These are phyloP conservation scores for Trichocladium antarcticum DNA, from an alignment of 495 filamentous ascomycete species.

Conservation along the genomic window DNA sequence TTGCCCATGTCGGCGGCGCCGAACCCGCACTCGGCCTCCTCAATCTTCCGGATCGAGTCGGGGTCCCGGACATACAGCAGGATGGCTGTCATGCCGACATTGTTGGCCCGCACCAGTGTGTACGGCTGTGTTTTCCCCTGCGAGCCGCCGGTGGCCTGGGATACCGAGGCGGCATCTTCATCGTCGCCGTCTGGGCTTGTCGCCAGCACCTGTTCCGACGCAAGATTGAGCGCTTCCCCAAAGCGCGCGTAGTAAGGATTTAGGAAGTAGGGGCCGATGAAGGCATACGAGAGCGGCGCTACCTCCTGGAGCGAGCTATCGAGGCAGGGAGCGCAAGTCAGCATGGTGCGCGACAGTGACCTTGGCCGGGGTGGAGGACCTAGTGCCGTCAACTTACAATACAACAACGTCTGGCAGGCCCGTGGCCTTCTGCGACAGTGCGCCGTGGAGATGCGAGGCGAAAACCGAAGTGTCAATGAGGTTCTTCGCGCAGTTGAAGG, in stretches of 20 bases:
- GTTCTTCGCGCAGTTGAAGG: slow-evolving; percentile 77
- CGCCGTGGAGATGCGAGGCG: slow-evolving; percentile 59
- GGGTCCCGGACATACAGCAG: slow-evolving; percentile 64
- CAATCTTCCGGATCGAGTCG: slow-evolving; percentile 45
- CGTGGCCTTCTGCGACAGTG: slow-evolving; percentile 43
- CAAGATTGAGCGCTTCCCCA: slow-evolving; percentile 55
- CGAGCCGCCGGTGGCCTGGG: neutral
- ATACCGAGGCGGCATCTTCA: neutral
- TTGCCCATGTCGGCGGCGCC: slow-evolving; percentile 83
- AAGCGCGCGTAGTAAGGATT: slow-evolving; percentile 61
- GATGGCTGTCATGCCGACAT: slow-evolving; percentile 80
- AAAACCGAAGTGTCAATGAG: slow-evolving; percentile 54
- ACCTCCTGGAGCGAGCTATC: slow-evolving; percentile 73
- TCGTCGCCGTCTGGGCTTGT: slow-evolving; percentile 10
- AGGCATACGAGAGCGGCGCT: slow-evolving; percentile 68
- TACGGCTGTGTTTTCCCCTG: slow-evolving; percentile 24
- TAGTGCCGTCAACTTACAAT: slow-evolving; percentile 29
- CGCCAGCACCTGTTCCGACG: slow-evolving; percentile 32
- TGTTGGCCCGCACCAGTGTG: slow-evolving; percentile 43
- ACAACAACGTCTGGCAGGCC: slow-evolving; percentile 56
- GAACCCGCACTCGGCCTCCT: slow-evolving; percentile 66
- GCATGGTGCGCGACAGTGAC: too few species aligned
- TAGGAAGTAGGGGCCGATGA: slow-evolving; percentile 78
- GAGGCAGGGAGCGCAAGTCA: neutral
- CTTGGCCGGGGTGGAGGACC: too few species aligned